A percentile compares a stretch with the other conserved stretches of the same genome.
Conservation (phyloP, 345 rosid genomes). For the Salix dunnii region DNA sequence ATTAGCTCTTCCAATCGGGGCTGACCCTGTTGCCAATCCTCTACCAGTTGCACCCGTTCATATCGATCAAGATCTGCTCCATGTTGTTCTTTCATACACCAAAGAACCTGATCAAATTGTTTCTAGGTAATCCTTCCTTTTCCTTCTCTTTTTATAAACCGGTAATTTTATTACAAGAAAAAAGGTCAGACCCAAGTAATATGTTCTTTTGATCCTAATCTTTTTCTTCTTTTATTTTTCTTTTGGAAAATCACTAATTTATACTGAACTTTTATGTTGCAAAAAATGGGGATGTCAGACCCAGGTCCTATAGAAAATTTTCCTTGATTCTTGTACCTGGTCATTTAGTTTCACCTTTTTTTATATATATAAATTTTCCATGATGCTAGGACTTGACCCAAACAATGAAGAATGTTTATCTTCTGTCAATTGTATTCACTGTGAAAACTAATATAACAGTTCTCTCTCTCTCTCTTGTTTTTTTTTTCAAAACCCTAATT, state of each 20-base stretch:
- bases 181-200: conserved; percentile 67
- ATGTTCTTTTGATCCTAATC: background rate
- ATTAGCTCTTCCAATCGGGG: conserved; percentile 78
- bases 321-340: background rate
- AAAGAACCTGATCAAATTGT: too few species aligned
- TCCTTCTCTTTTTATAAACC: too few species aligned
- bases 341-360: background rate
- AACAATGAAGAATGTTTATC: too few species aligned
- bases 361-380: background rate
- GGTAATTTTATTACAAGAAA: conserved; percentile 73
- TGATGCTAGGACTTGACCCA: too few species aligned
- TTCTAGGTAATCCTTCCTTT: too few species aligned
- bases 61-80: conserved; percentile 55
- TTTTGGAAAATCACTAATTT: background rate
- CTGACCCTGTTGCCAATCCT: conserved; percentile 64
- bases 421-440: too few species aligned
- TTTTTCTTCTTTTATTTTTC: background rate
- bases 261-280: background rate
- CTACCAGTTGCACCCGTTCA: conserved; percentile 57
- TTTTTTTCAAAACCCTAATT: too few species aligned
- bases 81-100: conserved; percentile 79
- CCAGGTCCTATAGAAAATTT: background rate
- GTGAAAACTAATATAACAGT: too few species aligned
- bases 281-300: background rate
- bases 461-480: too few species aligned